Evolutionary conservation across 805 yeast species (phyloP).

Genomic region (Yarrowia osloensis): DNA sequence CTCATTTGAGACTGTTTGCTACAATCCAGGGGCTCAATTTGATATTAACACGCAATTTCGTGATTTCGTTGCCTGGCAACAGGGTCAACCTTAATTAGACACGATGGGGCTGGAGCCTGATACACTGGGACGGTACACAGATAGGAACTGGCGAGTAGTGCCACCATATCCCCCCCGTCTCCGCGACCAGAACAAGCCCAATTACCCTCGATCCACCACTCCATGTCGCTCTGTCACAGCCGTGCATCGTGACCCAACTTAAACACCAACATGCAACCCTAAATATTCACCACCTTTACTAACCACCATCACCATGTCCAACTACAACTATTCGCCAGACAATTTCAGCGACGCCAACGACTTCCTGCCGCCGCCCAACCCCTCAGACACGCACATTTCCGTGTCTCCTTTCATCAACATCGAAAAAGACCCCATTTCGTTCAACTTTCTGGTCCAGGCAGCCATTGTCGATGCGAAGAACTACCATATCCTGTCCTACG

Average conservation of each 20-base stretch:
- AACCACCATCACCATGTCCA: background rate
- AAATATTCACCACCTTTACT: background rate
- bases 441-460: slow-evolving; percentile 39
- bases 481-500: slow-evolving; percentile 36
- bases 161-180: background rate
- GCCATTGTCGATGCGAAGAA: slow-evolving; percentile 38
- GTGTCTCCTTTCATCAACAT: slow-evolving; percentile 37
- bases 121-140: no score
- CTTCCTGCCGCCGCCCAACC: slow-evolving; percentile 7
- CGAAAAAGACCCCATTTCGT: slow-evolving; percentile 35
- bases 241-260: background rate
- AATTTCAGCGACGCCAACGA: slow-evolving; percentile 9
- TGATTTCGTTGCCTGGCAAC: no score
- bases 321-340: slow-evolving; percentile 21
- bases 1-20: no score
- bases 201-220: background rate
- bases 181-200: background rate
- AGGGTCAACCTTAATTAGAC: background rate
- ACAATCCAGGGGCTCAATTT: no score
- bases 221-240: background rate
- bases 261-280: slow-evolving; percentile 4
- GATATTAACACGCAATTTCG: no score
- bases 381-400: slow-evolving; percentile 33
- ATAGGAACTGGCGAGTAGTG: no score
- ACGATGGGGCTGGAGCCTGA: no score